phyloP scores from a whole-genome alignment of 345 rosid genomes.

The Hibiscus mutabilis region DNA sequence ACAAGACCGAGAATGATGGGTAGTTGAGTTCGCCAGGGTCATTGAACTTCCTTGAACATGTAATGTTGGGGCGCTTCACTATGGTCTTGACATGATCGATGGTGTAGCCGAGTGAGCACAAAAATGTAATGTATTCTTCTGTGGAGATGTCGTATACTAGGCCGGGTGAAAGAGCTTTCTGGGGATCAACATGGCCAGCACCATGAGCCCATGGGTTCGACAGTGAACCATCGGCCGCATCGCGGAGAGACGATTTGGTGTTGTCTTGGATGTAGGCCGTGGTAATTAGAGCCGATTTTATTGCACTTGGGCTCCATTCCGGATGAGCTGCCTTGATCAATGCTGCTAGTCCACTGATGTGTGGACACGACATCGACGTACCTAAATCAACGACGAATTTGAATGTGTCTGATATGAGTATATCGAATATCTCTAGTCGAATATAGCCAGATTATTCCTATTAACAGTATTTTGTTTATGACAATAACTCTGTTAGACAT shows the following conservation, averaged over 20 bases:
- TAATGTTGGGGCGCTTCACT: conserved; percentile 54
- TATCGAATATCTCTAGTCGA: no score
- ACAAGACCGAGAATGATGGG: conserved; percentile 78
- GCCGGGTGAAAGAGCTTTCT: conserved; percentile 70
- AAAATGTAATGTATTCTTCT: conserved; percentile 56
- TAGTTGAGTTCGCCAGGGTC: conserved; percentile 83
- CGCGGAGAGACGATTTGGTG: conserved; percentile 56
- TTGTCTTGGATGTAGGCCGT: conserved; percentile 61
- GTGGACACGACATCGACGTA: conserved; percentile 97
- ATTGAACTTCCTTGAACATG: conserved; percentile 46
- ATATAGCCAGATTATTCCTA: no score
- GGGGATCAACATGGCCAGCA: conserved; percentile 80
- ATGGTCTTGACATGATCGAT: conserved; percentile 48
- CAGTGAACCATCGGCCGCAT: conserved; percentile 47
- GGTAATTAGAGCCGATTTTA: conserved; percentile 85
- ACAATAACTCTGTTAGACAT: no score
- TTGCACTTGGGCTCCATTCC: conserved; percentile 81
- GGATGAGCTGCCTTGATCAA: conserved; percentile 80
- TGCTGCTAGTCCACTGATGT: conserved; percentile 82
- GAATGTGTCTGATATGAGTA: no score
- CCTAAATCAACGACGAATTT: conserved; percentile 27
- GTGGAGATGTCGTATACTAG: conserved; percentile 72
- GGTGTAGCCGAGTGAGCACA: conserved; percentile 72
- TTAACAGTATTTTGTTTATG: no score
- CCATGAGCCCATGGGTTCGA: conserved; percentile 72